A percentile compares a stretch with the other conserved stretches of the same genome.
These are phyloP conservation scores for Citrus reticulata DNA, from an alignment of 345 rosid species.

Conservation along the genomic window DNA sequence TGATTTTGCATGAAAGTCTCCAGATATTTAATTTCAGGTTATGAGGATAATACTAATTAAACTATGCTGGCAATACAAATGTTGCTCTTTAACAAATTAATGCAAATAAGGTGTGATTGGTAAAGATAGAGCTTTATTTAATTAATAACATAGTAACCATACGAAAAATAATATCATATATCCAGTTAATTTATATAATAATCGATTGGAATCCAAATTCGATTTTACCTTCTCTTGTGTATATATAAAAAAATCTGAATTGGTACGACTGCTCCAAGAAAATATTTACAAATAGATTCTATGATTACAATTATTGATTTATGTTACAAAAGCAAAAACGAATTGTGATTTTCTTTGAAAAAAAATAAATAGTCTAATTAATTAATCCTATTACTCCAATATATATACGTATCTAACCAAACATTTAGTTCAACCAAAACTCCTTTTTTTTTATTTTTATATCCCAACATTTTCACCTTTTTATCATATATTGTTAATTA, in stretches of 20 bases:
- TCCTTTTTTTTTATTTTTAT: neutral
- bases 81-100: neutral
- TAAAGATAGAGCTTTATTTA: neutral
- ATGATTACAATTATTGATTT: neutral
- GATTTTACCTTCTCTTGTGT: neutral
- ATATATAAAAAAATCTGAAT: neutral
- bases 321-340: neutral
- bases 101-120: neutral
- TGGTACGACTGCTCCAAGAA: neutral
- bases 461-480: neutral
- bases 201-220: neutral
- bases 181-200: neutral
- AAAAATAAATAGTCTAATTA: neutral
- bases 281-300: neutral
- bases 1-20: neutral
- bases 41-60: neutral
- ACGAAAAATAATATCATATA: too few species aligned
- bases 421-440: neutral
- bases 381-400: neutral
- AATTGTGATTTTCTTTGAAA: neutral
- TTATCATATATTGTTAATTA: too few species aligned
- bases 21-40: neutral
- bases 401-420: neutral
- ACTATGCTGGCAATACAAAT: neutral
- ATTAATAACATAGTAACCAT: neutral